phyloP scores from a whole-genome alignment of 1,139 yeast genomes.

The Geotrichum carabidarum region DNA sequence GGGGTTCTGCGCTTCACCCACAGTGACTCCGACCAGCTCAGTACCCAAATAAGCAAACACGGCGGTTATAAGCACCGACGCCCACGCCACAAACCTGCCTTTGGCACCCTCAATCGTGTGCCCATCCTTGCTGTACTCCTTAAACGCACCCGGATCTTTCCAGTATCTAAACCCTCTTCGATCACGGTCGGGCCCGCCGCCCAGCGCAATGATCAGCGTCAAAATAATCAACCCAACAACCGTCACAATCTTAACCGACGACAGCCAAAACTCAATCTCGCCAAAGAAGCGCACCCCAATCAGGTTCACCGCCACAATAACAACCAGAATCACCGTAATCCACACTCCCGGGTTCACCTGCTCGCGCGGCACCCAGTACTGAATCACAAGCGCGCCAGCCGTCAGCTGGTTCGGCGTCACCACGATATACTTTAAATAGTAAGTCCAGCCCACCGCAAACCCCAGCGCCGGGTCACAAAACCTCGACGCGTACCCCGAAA shows the following conservation, averaged over 20 bases:
- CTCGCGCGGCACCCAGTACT: constrained; percentile 54
- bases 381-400: constrained; percentile 58
- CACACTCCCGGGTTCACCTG: constrained; percentile 57
- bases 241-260: constrained; percentile 62
- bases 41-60: constrained; percentile 63
- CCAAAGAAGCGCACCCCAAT: constrained; percentile 63
- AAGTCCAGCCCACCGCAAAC: constrained; percentile 67
- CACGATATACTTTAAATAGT: constrained; percentile 58
- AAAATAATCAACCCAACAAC: constrained; percentile 65
- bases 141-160: constrained; percentile 60
- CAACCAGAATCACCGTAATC: constrained; percentile 65
- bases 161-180: constrained; percentile 64
- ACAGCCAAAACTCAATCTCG: constrained; percentile 65
- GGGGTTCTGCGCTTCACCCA: constrained; percentile 77
- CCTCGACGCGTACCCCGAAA: constrained; percentile 63
- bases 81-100: constrained; percentile 62
- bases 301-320: constrained; percentile 49
- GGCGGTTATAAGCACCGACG: constrained; percentile 51
- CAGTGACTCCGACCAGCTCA: constrained; percentile 67
- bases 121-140: constrained; percentile 37
- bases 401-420: constrained; percentile 56
- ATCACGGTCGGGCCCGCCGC: constrained; percentile 63
- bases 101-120: constrained; percentile 35
- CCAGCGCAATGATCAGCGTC: constrained; percentile 66
- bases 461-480: constrained; percentile 68